Conservation (phyloP, 2,329 filamentous ascomycete genomes). For the Fusarium sp. region DNA sequence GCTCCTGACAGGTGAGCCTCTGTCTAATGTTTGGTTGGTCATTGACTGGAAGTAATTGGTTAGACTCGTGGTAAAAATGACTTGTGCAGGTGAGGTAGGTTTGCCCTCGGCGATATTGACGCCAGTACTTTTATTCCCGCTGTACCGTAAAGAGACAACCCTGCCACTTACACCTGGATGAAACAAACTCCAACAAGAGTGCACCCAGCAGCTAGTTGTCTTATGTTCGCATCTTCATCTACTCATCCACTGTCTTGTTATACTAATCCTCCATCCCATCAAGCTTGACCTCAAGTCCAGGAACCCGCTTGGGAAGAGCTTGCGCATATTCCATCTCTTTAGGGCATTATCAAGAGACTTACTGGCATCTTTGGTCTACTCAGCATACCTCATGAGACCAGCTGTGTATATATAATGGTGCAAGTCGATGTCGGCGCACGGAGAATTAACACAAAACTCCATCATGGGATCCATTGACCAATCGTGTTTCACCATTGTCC, state of each 20-base stretch:
- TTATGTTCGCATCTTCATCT: conserved; percentile 44
- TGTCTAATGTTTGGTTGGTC: conserved; percentile 59
- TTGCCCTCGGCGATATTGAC: conserved; percentile 48
- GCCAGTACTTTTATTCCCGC: conserved; percentile 33
- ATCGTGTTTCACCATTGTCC: conserved; percentile 19
- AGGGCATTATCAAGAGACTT: conserved; percentile 30
- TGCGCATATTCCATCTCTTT: conserved; percentile 41
- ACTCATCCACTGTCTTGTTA: conserved; percentile 48
- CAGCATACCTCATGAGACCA: too few relatives aligned
- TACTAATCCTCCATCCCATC: conserved; percentile 42
- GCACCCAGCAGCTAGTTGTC: conserved; percentile 41
- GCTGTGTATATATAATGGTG: background rate
- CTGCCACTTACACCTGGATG: conserved; percentile 44
- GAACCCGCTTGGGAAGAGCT: conserved; percentile 27
- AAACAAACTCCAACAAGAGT: conserved; percentile 46
- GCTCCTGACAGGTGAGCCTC: too few relatives aligned
- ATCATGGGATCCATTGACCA: conserved; percentile 22
- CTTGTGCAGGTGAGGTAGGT: conserved; percentile 63
- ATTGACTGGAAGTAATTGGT: conserved; percentile 61
- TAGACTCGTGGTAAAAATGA: too few relatives aligned
- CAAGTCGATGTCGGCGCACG: conserved; percentile 1
- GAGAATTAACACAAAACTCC: conserved; percentile 25
- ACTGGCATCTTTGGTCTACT: conserved; percentile 27
- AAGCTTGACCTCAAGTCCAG: conserved; percentile 33
- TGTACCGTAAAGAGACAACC: conserved; percentile 38